A percentile compares a stretch with the other conserved stretches of the same genome.
Conservation (phyloP, 768 basidiomycete species). For the Mycena sanguinolenta region DNA sequence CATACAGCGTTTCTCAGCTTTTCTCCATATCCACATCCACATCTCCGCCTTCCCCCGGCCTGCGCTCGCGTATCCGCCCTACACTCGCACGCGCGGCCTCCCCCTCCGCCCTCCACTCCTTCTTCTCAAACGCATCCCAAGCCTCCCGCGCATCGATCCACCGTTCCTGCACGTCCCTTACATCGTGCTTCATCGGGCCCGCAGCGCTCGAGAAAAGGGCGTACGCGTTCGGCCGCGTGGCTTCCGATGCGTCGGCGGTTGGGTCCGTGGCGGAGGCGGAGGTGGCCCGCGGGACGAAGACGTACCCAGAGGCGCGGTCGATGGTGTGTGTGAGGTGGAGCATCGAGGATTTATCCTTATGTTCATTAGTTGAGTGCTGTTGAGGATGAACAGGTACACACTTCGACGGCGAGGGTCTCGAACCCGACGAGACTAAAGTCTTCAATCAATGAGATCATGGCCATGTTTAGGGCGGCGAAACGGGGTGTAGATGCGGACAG, state of each 20-base stretch:
- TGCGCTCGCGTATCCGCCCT: too few relatives aligned
- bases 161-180: constrained; percentile 69
- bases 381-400: constrained; percentile 43
- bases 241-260: constrained; percentile 45
- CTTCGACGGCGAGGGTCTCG: constrained; percentile 97
- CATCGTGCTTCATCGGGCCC: constrained; percentile 62
- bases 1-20: too few relatives aligned
- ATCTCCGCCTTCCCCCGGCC: too few relatives aligned
- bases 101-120: constrained; percentile 83
- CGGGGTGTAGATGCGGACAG: constrained; percentile 71
- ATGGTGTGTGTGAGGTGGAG: constrained; percentile 85
- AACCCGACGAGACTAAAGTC: constrained; percentile 95
- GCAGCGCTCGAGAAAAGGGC: constrained; percentile 77
- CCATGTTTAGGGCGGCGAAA: constrained; percentile 86
- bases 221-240: constrained; percentile 73
- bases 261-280: constrained; percentile 20
- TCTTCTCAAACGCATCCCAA: constrained; percentile 86
- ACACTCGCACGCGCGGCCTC: constrained; percentile 63
- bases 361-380: background rate
- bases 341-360: constrained; percentile 99
- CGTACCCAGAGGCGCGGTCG: constrained; percentile 93
- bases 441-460: constrained; percentile 92
- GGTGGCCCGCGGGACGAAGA: constrained; percentile 75
- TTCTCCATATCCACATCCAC: too few relatives aligned
- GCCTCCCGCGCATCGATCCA: constrained; percentile 91